Evolutionary conservation across 805 yeast species (phyloP), one percentile per base, ranked within the genome.

Genomic region (Candida corydali): DNA sequence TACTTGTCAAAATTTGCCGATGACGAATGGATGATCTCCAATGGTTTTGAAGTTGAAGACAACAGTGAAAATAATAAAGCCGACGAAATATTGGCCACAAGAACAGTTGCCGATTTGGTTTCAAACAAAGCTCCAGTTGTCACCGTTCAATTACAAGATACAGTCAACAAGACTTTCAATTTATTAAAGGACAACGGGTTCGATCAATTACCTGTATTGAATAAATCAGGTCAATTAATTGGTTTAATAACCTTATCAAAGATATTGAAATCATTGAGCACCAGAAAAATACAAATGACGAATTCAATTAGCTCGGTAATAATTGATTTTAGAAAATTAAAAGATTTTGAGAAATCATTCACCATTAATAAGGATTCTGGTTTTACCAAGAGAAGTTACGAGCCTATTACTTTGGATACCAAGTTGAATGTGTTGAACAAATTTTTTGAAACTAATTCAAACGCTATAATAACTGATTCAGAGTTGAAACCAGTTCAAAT

Each of bases 11-110:
- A 86, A 65, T 86, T 86, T 54, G 91, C 85, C 26, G 94, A 86
- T 57, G 94, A 86, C 52, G 94, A 85, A 61, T 86, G 95, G 95
- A 78, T 86, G 83, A 75, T 73, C 56, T 76, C 76, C 50, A 84
- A 86, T 56, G 83, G 84, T 3, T 80, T 86, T 53, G 58, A 59
- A 42, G 75, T 82, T 46, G 85, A 77, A 45, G 65, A 70, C 37
- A 58, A 73, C 37, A 23, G 28, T 9, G 57, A 59, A 9, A 52
- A 66, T 15, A 57, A 52, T 29, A 70, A 70, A 45, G 61, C 73
- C 16, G 73, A 68, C 42, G 61, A 59, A 34, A 55, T 65, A 49
- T 60, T 70, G 51, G 38, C 54, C 26, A 44, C 47, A 36, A 61
- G 57, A 42, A 79, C 80, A 32, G 83, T 86, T 49, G 69, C 69